phyloP scores from a whole-genome alignment of 2,329 filamentous ascomycete genomes.

The Fusarium piperis region DNA sequence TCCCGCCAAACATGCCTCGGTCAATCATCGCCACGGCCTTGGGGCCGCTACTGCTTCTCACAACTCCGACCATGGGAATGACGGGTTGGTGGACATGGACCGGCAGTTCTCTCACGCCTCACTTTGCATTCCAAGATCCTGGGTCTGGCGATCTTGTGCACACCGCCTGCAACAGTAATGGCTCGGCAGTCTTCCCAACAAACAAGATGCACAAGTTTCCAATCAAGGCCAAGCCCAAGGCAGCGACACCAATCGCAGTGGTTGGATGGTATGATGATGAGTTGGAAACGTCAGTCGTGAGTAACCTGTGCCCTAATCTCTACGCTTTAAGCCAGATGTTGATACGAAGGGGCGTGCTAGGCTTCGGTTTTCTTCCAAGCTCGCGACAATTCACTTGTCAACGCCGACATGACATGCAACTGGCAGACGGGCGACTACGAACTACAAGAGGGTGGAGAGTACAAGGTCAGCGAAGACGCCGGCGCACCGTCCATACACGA shows the following conservation, averaged over 20 bases:
- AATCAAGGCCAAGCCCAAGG: constrained; percentile 14
- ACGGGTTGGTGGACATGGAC: constrained; percentile 35
- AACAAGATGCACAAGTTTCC: constrained; percentile 25
- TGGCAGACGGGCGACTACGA: constrained; percentile 22
- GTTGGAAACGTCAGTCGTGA: constrained; percentile 20
- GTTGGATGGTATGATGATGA: constrained; percentile 31
- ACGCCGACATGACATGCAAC: constrained; percentile 26
- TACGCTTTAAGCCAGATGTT: not conserved
- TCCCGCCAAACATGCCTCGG: constrained; percentile 4
- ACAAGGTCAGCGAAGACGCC: constrained; percentile 13
- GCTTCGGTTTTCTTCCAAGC: constrained; percentile 31
- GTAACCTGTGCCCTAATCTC: not conserved
- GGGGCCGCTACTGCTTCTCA: constrained; percentile 6
- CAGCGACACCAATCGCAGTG: constrained; percentile 15
- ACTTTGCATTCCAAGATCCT: constrained; percentile 34
- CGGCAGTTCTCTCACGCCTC: constrained; percentile 19
- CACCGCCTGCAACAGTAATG: constrained; percentile 33
- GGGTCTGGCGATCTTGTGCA: constrained; percentile 31
- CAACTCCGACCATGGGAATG: constrained; percentile 14
- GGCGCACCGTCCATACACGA: constrained; percentile 25
- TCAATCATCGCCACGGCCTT: constrained; percentile 3
- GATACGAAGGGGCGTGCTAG: not conserved
- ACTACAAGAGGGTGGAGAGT: not conserved
- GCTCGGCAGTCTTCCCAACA: constrained; percentile 21
- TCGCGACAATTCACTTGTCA: constrained; percentile 14